Evolutionary conservation across 2,329 filamentous ascomycete genomes (phyloP).

Genomic region (Fusarium sp.): DNA sequence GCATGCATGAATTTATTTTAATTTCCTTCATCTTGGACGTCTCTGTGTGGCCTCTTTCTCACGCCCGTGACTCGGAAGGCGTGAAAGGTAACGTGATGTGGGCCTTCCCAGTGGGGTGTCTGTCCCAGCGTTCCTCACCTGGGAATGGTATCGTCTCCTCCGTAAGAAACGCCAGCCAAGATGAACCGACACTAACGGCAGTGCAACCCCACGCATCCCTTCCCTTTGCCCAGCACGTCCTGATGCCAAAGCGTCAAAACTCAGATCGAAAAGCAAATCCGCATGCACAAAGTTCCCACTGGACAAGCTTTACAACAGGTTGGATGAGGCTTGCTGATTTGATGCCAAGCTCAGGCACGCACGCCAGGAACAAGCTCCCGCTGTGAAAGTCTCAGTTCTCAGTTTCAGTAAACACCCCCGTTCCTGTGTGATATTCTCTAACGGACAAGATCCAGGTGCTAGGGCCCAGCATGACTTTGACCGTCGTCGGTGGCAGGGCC

Average conservation of each 20-base stretch:
- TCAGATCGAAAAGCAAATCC: not conserved
- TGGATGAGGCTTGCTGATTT: conserved; percentile 18
- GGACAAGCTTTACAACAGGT: conserved; percentile 14
- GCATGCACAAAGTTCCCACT: not conserved
- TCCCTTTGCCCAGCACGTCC: not conserved
- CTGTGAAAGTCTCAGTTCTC: conserved; percentile 31
- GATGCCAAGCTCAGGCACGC: conserved; percentile 36
- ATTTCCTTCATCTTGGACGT: not conserved
- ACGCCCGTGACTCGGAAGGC: conserved; percentile 25
- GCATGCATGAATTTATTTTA: conserved; percentile 1
- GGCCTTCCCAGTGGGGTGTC: conserved; percentile 16
- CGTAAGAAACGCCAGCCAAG: conserved; percentile 36
- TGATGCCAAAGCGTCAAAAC: conserved; percentile 17
- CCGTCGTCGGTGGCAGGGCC: conserved; percentile 35
- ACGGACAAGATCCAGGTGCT: conserved; percentile 30
- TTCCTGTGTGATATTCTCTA: conserved; percentile 17
- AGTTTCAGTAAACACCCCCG: conserved; percentile 15
- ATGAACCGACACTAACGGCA: conserved; percentile 20
- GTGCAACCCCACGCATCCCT: conserved; percentile 13
- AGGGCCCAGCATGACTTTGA: conserved; percentile 29
- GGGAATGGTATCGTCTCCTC: conserved; percentile 26
- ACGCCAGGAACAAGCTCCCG: conserved; percentile 33
- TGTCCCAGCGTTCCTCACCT: conserved; percentile 10
- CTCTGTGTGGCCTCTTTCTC: not conserved
- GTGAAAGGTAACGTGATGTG: conserved; percentile 40